Conservation (phyloP, 2,329 filamentous ascomycete species). For the Talaromyces amestolkiae region DNA sequence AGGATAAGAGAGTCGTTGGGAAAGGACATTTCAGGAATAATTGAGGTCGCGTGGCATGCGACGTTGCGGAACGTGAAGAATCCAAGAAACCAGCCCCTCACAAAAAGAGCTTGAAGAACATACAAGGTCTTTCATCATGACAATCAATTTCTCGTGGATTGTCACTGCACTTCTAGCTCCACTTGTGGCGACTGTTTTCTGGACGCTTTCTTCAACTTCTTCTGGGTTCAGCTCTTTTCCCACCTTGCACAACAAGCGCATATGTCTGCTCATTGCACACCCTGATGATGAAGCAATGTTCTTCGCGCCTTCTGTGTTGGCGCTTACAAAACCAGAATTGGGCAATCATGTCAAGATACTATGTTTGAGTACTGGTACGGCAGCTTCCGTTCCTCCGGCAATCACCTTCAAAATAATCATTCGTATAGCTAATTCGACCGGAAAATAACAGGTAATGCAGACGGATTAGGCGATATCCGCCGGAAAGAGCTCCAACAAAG, state of each 20-base stretch:
- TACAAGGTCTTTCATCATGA: conserved; percentile 8
- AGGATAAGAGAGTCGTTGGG: not conserved
- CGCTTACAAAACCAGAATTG: conserved; percentile 73
- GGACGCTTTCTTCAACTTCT: conserved; percentile 43
- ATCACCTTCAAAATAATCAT: not conserved
- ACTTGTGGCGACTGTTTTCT: conserved; percentile 36
- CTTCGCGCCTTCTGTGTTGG: conserved; percentile 83
- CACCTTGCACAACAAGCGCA: conserved; percentile 73
- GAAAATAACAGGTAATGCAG: conserved; percentile 66
- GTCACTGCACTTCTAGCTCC: conserved; percentile 14
- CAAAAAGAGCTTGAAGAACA: not conserved
- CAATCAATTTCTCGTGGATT: conserved; percentile 15
- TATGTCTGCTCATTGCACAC: conserved; percentile 91
- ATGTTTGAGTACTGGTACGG: conserved; percentile 77
- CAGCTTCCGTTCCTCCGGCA: not conserved
- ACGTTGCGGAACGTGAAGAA: not conserved
- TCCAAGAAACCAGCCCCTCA: not conserved
- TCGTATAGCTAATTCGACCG: not conserved
- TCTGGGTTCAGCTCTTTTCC: conserved; percentile 50
- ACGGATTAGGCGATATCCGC: conserved; percentile 78
- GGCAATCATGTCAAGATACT: conserved; percentile 93
- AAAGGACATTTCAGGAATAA: not conserved
- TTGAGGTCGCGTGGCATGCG: conserved; percentile 9
- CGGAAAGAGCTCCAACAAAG: conserved; percentile 81
- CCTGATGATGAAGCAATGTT: conserved; percentile 99